Evolutionary conservation across 2,329 filamentous ascomycete species (phyloP).

Genomic region (Colletotrichum lentis): DNA sequence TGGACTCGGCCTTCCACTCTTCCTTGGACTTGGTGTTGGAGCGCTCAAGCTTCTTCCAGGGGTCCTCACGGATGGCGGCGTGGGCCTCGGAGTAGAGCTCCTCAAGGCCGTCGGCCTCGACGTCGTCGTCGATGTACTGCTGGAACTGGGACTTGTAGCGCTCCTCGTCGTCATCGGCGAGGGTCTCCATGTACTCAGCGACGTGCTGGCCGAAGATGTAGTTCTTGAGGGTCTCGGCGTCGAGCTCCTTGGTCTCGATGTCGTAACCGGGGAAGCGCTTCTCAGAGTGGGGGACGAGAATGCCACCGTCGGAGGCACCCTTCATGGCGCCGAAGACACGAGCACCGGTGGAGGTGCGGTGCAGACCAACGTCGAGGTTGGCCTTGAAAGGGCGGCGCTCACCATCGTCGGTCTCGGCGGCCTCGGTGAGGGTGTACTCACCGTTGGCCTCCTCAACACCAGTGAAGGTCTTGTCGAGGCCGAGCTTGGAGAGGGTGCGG

Average conservation of each 20-base stretch:
- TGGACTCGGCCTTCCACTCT: constrained; percentile 93
- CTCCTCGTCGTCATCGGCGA: constrained; percentile 99
- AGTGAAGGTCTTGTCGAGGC: constrained; percentile 88
- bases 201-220: constrained; percentile 99
- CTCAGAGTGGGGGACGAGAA: constrained; percentile 97
- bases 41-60: constrained; percentile 89
- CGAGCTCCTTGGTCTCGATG: constrained; percentile 96
- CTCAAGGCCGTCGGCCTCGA: constrained; percentile 97
- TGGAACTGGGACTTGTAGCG: constrained; percentile 98
- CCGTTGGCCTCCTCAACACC: constrained; percentile 98
- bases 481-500: constrained; percentile 96
- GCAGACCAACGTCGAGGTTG: constrained; percentile 96
- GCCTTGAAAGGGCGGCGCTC: constrained; percentile 99
- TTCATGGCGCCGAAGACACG: constrained; percentile 99
- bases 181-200: constrained; percentile 99
- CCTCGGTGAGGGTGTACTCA: constrained; percentile 96
- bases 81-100: constrained; percentile 95
- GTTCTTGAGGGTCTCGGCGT: constrained; percentile 94
- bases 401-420: constrained; percentile 86
- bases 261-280: constrained; percentile 99
- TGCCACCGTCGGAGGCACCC: constrained; percentile 97
- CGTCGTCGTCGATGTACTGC: constrained; percentile 95
- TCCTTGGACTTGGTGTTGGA: constrained; percentile 95
- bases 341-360: constrained; percentile 96
- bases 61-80: constrained; percentile 95